Evolutionary conservation across 2,329 filamentous ascomycete species (phyloP).

Genomic region (Tympanopsis confertula): DNA sequence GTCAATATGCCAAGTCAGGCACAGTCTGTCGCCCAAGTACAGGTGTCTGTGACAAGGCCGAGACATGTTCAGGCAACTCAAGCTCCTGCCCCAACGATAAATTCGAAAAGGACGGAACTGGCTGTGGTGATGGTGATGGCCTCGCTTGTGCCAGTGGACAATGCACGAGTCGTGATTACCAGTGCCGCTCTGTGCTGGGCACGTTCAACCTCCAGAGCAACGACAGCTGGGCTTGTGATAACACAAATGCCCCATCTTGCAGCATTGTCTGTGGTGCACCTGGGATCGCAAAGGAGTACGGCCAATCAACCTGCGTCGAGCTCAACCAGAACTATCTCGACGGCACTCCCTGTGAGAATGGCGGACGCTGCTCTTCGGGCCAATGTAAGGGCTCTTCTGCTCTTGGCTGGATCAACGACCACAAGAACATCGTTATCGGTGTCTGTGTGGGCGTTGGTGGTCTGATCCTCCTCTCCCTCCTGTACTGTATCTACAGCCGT

Average conservation of each 20-base stretch:
- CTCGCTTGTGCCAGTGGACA: slow-evolving; percentile 54
- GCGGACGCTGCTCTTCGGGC: slow-evolving; percentile 48
- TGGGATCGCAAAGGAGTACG: slow-evolving; percentile 22
- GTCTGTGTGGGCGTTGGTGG: slow-evolving; percentile 42
- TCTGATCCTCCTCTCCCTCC: slow-evolving; percentile 39
- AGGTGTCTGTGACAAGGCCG: slow-evolving; percentile 49
- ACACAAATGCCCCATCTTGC: slow-evolving; percentile 35
- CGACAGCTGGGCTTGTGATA: slow-evolving; percentile 52
- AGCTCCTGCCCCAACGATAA: slow-evolving; percentile 46
- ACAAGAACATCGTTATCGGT: slow-evolving; percentile 52
- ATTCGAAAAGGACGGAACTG: slow-evolving; percentile 32
- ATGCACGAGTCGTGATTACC: slow-evolving; percentile 54
- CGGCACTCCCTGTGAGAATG: slow-evolving; percentile 50
- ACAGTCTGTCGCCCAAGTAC: slow-evolving; percentile 48
- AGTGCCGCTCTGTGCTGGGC: slow-evolving; percentile 55
- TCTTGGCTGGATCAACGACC: slow-evolving; percentile 45
- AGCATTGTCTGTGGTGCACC: slow-evolving; percentile 42
- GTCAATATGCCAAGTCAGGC: slow-evolving; percentile 32
- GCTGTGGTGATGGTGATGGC: slow-evolving; percentile 36
- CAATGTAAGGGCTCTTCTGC: slow-evolving; percentile 43
- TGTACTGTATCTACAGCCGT: slow-evolving; percentile 38
- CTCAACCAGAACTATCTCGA: slow-evolving; percentile 60
- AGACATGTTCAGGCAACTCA: slow-evolving; percentile 44
- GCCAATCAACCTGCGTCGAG: slow-evolving; percentile 34
- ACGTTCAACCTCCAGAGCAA: slow-evolving; percentile 41